A percentile compares a stretch with the other conserved stretches of the same genome.
Evolutionary conservation across 2,329 filamentous ascomycete genomes (phyloP).

Genomic region (Botrytis aclada): DNA sequence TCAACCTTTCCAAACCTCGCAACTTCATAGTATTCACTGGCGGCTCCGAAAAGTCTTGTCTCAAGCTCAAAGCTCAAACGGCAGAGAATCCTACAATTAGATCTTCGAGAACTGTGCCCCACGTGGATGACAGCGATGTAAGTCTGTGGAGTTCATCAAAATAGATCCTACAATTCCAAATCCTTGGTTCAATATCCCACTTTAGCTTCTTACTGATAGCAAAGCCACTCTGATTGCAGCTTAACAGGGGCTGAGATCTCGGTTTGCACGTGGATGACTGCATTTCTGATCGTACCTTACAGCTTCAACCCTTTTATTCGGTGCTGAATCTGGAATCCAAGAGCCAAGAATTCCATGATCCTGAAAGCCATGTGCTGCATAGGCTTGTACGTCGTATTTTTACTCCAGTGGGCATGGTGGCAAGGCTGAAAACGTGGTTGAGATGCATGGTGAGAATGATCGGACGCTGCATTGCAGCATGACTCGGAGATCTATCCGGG

Average conservation of each 20-base stretch:
- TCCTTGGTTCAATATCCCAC: background rate
- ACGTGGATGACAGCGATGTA: conserved; percentile 3
- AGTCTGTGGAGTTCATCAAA: background rate
- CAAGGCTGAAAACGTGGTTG: conserved; percentile 12
- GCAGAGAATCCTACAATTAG: conserved; percentile 2
- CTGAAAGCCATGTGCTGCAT: conserved; percentile 8
- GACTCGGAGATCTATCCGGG: background rate
- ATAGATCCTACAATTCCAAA: conserved; percentile 5
- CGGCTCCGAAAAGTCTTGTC: background rate
- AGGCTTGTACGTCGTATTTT: background rate
- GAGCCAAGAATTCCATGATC: background rate
- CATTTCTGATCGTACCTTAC: conserved; percentile 9
- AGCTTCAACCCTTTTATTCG: background rate
- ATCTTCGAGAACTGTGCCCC: background rate
- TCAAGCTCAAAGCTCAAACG: background rate
- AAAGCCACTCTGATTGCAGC: background rate
- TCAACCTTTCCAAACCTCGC: background rate
- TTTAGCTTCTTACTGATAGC: background rate
- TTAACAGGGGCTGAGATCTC: background rate
- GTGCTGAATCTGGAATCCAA: background rate
- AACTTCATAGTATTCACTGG: background rate
- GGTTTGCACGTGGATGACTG: conserved; percentile 11
- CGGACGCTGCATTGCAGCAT: background rate
- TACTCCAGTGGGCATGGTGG: background rate
- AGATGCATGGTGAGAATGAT: conserved; percentile 7